These are phyloP conservation scores for Vanilla planifolia DNA, from an alignment of 106 monocot species.

Conservation along the genomic window DNA sequence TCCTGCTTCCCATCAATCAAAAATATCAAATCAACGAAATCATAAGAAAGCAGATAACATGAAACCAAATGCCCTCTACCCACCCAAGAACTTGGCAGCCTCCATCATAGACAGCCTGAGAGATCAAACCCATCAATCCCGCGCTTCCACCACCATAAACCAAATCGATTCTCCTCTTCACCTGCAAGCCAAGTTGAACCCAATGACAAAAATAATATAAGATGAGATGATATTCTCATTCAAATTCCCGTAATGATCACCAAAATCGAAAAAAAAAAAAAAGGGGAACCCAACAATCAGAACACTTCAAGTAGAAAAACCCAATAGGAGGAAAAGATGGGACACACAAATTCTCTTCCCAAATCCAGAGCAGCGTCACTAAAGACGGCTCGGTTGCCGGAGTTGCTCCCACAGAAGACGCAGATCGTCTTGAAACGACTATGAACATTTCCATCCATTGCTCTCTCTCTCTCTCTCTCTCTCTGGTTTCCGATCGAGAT, in stretches of 20 bases:
- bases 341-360: slow-evolving; percentile 51
- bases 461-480: neutral
- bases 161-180: slow-evolving; percentile 62
- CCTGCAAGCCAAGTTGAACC: slow-evolving; percentile 26
- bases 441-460: slow-evolving; percentile 8
- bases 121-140: slow-evolving; percentile 80
- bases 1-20: slow-evolving; percentile 33
- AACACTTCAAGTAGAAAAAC: no score
- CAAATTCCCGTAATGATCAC: no score
- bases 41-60: neutral
- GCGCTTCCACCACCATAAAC: slow-evolving; percentile 84
- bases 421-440: slow-evolving; percentile 64
- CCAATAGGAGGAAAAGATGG: no score
- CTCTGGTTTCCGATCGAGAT: no score
- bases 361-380: slow-evolving; percentile 62
- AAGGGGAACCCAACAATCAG: neutral
- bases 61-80: neutral
- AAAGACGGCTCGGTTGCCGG: slow-evolving; percentile 56
- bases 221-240: no score
- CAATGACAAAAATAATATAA: neutral
- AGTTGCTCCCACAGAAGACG: slow-evolving; percentile 82
- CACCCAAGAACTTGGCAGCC: slow-evolving; percentile 84
- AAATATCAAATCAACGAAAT: slow-evolving; percentile 12
- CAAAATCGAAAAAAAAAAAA: neutral
- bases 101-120: slow-evolving; percentile 62